phyloP scores from a whole-genome alignment of 495 filamentous ascomycete species.

The Penicillium pulvis region DNA sequence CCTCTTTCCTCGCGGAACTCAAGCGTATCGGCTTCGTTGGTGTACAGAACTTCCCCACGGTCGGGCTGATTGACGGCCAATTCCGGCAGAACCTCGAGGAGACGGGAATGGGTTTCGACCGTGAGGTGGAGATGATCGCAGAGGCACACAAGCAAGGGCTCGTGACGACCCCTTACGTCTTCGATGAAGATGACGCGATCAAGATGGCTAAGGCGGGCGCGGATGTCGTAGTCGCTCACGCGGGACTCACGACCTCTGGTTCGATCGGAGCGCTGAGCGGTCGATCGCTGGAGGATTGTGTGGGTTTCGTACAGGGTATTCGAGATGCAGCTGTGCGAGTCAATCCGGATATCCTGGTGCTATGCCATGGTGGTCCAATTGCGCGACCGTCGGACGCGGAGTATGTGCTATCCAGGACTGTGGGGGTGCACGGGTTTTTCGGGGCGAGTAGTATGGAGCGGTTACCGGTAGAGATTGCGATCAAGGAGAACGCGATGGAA shows the following conservation, averaged over 20 bases:
- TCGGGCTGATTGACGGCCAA: slow-evolving; percentile 67
- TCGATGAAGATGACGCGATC: slow-evolving; percentile 57
- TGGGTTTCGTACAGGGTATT: slow-evolving; percentile 60
- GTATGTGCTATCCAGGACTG: slow-evolving; percentile 59
- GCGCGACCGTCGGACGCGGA: slow-evolving; percentile 62
- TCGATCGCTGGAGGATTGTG: slow-evolving; percentile 63
- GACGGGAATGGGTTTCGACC: slow-evolving; percentile 66
- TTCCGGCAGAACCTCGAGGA: slow-evolving; percentile 69
- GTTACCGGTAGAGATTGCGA: slow-evolving; percentile 67
- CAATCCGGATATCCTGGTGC: slow-evolving; percentile 60
- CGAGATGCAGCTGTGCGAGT: slow-evolving; percentile 58
- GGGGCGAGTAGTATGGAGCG: slow-evolving; percentile 73
- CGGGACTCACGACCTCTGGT: slow-evolving; percentile 67
- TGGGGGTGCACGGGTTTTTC: slow-evolving; percentile 69
- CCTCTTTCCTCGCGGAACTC: slow-evolving; percentile 57
- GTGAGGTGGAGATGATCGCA: slow-evolving; percentile 66
- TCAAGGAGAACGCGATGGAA: slow-evolving; percentile 58
- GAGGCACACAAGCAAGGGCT: slow-evolving; percentile 57
- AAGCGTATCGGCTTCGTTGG: slow-evolving; percentile 62
- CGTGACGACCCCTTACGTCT: slow-evolving; percentile 70
- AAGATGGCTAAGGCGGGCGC: slow-evolving; percentile 65
- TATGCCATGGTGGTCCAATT: slow-evolving; percentile 72
- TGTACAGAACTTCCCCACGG: slow-evolving; percentile 74
- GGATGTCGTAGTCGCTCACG: slow-evolving; percentile 69
- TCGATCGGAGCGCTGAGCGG: slow-evolving; percentile 62